phyloP scores from a whole-genome alignment of 2,329 filamentous ascomycete species.

The Ilyonectria mors-panacis region DNA sequence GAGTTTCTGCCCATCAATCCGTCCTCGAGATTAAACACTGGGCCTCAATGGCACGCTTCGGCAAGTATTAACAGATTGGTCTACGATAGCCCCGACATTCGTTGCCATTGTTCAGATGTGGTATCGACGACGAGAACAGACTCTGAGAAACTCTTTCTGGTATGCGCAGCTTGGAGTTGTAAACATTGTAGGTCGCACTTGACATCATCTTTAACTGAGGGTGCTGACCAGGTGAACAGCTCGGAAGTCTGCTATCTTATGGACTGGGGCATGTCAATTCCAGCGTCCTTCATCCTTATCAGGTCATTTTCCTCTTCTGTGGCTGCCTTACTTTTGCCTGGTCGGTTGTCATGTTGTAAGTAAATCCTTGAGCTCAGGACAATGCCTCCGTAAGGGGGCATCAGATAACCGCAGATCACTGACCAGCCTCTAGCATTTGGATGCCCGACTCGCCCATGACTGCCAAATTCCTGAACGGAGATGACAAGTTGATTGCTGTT shows the following conservation, averaged over 20 bases:
- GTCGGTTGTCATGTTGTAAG: conserved; percentile 60
- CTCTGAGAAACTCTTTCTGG: conserved; percentile 50
- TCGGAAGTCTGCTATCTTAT: conserved; percentile 51
- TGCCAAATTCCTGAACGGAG: conserved; percentile 68
- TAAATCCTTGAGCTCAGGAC: not conserved
- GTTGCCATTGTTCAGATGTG: conserved; percentile 55
- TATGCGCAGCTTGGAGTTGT: conserved; percentile 43
- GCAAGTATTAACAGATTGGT: not conserved
- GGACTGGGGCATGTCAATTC: conserved; percentile 52
- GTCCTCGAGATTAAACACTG: not conserved
- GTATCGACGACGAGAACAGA: conserved; percentile 54
- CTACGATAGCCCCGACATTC: conserved; percentile 47
- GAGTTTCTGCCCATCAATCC: conserved; percentile 2
- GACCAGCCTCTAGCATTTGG: conserved; percentile 50
- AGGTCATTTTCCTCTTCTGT: conserved; percentile 55
- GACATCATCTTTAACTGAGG: conserved; percentile 5
- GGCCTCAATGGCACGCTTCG: not conserved
- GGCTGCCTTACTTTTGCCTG: conserved; percentile 62
- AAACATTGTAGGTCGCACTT: conserved; percentile 37
- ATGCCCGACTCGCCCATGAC: conserved; percentile 77
- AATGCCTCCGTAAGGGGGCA: not conserved
- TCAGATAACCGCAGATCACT: not conserved
- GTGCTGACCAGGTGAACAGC: conserved; percentile 36
- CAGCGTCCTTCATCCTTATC: not conserved
- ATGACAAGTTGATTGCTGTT: conserved; percentile 71